Conservation (phyloP, 2,329 filamentous ascomycete genomes). For the Amesomyces nigricolor region DNA sequence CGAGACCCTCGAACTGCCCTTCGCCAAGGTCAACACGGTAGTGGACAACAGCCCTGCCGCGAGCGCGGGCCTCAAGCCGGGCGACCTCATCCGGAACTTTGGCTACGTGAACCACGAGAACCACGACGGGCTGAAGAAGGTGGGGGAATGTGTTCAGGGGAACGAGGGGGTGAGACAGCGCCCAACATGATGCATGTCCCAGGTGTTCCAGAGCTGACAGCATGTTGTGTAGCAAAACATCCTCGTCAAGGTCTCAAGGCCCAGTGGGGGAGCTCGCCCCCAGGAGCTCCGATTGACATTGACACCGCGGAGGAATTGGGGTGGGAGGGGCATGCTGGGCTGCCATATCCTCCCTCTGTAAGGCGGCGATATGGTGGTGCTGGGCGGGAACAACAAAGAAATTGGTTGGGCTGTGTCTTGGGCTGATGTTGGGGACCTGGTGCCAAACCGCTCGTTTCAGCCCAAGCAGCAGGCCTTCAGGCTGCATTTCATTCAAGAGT, state of each 20-base stretch:
- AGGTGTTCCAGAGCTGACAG: constrained; percentile 23
- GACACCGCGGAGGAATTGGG: constrained; percentile 76
- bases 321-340: constrained; percentile 80
- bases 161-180: constrained; percentile 70
- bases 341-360: constrained; percentile 83
- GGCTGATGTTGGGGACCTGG: constrained; percentile 1
- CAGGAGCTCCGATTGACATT: constrained; percentile 65
- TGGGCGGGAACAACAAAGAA: background rate
- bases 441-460: background rate
- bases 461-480: constrained; percentile 6
- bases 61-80: constrained; percentile 69
- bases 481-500: background rate
- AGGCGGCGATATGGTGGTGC: constrained; percentile 23
- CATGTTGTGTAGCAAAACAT: constrained; percentile 53
- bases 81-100: constrained; percentile 79
- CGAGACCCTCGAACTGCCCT: constrained; percentile 46
- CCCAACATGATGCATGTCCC: background rate
- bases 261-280: constrained; percentile 36
- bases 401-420: constrained; percentile 13
- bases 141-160: constrained; percentile 83
- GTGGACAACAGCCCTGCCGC: constrained; percentile 74
- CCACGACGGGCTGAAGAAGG: constrained; percentile 76
- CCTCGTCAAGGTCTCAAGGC: constrained; percentile 59
- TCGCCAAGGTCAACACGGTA: constrained; percentile 87
- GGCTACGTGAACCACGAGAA: constrained; percentile 79